Percentiles rank a stretch among this genome's conserved stretches.
These are phyloP conservation scores for Ballota nigra DNA, from an alignment of 257 asterid genomes.

Conservation along the genomic window DNA sequence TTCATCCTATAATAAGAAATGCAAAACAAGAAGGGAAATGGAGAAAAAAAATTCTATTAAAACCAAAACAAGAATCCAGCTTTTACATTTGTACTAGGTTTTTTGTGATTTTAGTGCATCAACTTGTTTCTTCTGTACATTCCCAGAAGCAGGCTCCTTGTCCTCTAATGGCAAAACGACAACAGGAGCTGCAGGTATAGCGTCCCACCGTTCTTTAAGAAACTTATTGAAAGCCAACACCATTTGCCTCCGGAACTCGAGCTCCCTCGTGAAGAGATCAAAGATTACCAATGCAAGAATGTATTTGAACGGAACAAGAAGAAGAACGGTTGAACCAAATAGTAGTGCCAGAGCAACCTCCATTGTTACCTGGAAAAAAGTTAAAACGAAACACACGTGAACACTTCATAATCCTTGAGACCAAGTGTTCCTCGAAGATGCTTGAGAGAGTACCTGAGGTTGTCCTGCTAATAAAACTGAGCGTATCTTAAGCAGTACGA, in stretches of 20 bases:
- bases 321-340: conserved; percentile 53
- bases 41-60: neutral
- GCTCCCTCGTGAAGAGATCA: conserved; percentile 91
- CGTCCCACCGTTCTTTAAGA: conserved; percentile 85
- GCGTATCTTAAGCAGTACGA: conserved; percentile 78
- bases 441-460: conserved; percentile 62
- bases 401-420: neutral
- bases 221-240: conserved; percentile 58
- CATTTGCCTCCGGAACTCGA: conserved; percentile 71
- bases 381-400: neutral
- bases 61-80: conserved; percentile 6
- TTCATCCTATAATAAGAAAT: neutral
- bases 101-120: conserved; percentile 29
- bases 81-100: conserved; percentile 22
- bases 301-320: conserved; percentile 80
- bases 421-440: too few relatives aligned
- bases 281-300: conserved; percentile 51
- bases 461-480: conserved; percentile 84
- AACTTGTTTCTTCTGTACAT: conserved; percentile 20
- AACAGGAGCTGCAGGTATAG: conserved; percentile 90
- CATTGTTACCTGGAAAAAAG: conserved; percentile 56
- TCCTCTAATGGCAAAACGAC: conserved; percentile 68
- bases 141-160: conserved; percentile 34
- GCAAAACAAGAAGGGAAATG: neutral
- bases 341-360: conserved; percentile 78